Conservation (phyloP, 768 basidiomycete species). For the Tubosaeta sp. region DNA sequence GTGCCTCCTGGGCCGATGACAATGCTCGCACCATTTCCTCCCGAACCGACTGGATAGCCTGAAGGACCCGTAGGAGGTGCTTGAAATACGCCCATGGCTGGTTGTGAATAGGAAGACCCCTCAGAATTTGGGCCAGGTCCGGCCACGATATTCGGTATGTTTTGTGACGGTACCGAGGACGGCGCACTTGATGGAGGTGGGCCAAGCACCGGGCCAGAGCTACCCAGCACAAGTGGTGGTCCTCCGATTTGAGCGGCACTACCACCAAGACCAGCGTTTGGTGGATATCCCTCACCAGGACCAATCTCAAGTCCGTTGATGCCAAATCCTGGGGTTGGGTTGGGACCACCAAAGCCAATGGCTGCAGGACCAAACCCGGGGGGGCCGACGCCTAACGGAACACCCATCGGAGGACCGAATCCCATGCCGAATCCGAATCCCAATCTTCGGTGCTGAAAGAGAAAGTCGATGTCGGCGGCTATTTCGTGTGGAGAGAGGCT, state of each 20-base stretch:
- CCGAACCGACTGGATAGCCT: constrained; percentile 21
- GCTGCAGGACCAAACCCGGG: constrained; percentile 16
- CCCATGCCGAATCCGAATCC: constrained; percentile 25
- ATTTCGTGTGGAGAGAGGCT: constrained; percentile 47
- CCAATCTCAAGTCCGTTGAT: constrained; percentile 21
- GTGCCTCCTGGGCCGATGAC: constrained; percentile 26
- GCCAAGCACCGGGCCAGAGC: constrained; percentile 8
- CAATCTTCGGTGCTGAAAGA: constrained; percentile 40
- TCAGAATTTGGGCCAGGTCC: constrained; percentile 16
- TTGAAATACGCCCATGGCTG: constrained; percentile 27
- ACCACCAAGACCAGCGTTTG: constrained; percentile 12
- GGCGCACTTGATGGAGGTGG: constrained; percentile 1
- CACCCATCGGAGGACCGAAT: constrained; percentile 20
- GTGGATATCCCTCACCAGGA: constrained; percentile 14
- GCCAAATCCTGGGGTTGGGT: constrained; percentile 15
- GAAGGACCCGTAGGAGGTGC: constrained; percentile 16
- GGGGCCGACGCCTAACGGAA: constrained; percentile 17
- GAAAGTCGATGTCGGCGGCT: constrained; percentile 49
- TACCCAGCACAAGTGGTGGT: constrained; percentile 5
- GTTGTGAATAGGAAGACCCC: constrained; percentile 19
- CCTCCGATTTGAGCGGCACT: constrained; percentile 5
- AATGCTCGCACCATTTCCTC: constrained; percentile 16
- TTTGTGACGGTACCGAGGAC: constrained; percentile 11
- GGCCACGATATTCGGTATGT: neutral
- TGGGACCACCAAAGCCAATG: constrained; percentile 15